Conservation (phyloP, 2,329 filamentous ascomycete genomes). For the Beauveria pseudobassiana region DNA sequence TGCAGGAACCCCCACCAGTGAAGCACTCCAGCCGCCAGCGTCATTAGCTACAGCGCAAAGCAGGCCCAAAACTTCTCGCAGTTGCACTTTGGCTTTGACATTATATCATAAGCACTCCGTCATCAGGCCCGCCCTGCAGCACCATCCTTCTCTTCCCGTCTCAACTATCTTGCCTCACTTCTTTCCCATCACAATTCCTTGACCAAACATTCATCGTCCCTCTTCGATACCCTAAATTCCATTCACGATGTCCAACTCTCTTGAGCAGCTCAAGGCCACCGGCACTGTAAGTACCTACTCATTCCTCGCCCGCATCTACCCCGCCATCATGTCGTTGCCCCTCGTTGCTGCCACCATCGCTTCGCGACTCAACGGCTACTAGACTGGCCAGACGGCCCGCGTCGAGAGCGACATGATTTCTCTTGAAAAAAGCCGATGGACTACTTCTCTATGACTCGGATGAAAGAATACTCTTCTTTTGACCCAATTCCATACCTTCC, state of each 20-base stretch:
- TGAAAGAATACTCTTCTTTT: background rate
- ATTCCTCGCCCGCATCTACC: conserved; percentile 14
- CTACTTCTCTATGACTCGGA: background rate
- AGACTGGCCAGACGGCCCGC: background rate
- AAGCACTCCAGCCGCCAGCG: background rate
- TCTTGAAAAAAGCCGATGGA: background rate
- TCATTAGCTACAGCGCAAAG: background rate
- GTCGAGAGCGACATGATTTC: background rate
- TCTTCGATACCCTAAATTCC: background rate
- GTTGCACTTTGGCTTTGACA: background rate
- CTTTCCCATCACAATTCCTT: background rate
- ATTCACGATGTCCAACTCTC: conserved; percentile 64
- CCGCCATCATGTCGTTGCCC: conserved; percentile 18
- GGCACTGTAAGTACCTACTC: conserved; percentile 65
- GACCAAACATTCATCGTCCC: conserved; percentile 5
- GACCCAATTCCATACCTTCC: background rate
- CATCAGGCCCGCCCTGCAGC: conserved; percentile 6
- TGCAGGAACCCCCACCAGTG: background rate
- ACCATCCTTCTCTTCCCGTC: conserved; percentile 8
- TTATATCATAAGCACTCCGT: conserved; percentile 7
- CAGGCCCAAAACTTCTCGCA: background rate
- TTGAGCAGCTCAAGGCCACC: conserved; percentile 85
- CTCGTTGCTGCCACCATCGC: background rate
- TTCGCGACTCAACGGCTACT: background rate
- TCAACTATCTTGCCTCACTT: background rate